Base-by-base conservation (phyloP, 805 yeast species). In the Suhomyces xylopsoci region DNA sequence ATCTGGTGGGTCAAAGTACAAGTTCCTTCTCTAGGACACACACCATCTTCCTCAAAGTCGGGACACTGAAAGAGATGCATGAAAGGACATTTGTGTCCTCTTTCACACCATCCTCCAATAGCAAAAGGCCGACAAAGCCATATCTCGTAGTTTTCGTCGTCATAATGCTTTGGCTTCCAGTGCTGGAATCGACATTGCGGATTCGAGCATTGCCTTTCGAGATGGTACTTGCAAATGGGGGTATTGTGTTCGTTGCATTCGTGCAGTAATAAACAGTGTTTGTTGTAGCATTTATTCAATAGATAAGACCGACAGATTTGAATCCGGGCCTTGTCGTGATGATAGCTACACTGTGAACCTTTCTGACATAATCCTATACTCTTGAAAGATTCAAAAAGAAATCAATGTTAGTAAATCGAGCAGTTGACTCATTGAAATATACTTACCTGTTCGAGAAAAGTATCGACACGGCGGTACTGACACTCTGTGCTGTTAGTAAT, bases 1-100 rank as follows among this genome's bases (percentile, higher is more conserved):
- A 65, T 47, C 28, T 60, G 65, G 65, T 87, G 93, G 36, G 63
- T 62, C 45, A 88, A 69, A n/a, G 68, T 65, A 62, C 93, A 88
- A 19, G 66, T 61, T 24, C 63, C 68, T 1, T 81, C 81, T 49
- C 81, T 67, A 1, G 82, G 74, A 64, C 96, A 88, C 30, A 58
- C 61, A 10, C 85, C 87, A n/a, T 72, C 71, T 54, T 81, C 83
- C 56, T 81, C 85, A 58, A 77, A 80, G 61, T 88, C 93, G 0
- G 96, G 93, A 67, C 96, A 88, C 53, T 81, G 81, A 58, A 73
- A 78, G 14, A 69, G 66, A 62, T 88, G 96, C 34, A 78, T 66
- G 45, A 79, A 77, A 5, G 78, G 74, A 62, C 96, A 88, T 28
- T 61, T 56, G 24, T 68, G 61, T 0, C 94, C 96, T 22, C 80